phyloP scores from a whole-genome alignment of 2,329 filamentous ascomycete genomes.

The Botrytis galanthina region DNA sequence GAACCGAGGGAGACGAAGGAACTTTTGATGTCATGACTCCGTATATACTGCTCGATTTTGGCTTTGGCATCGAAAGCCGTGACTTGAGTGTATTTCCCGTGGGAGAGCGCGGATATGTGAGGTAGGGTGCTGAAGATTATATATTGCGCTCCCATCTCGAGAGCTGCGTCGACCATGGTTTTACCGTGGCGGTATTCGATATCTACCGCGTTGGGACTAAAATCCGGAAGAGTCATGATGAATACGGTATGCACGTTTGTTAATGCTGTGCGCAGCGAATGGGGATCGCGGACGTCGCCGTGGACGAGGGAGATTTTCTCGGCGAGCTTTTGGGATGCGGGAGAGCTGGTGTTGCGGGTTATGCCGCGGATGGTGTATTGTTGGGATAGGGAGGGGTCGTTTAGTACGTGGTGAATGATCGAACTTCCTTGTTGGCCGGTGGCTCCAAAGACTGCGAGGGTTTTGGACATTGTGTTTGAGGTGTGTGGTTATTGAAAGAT shows the following conservation, averaged over 20 bases:
- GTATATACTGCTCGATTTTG: slow-evolving; percentile 39
- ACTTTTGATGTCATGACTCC: slow-evolving; percentile 42
- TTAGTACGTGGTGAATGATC: slow-evolving; percentile 46
- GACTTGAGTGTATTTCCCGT: slow-evolving; percentile 42
- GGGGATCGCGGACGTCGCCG: slow-evolving; percentile 42
- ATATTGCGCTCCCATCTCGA: not conserved
- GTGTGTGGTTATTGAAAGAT: too few relatives aligned
- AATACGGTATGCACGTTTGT: slow-evolving; percentile 47
- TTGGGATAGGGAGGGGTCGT: slow-evolving; percentile 45
- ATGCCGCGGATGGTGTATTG: slow-evolving; percentile 50
- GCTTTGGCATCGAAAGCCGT: slow-evolving; percentile 38
- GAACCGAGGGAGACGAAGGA: slow-evolving; percentile 46
- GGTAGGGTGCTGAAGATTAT: slow-evolving; percentile 8
- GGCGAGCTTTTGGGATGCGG: slow-evolving; percentile 35
- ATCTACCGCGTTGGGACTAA: slow-evolving; percentile 34
- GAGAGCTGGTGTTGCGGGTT: slow-evolving; percentile 39
- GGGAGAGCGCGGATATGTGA: slow-evolving; percentile 39
- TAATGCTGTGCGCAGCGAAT: slow-evolving; percentile 45
- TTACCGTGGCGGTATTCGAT: slow-evolving; percentile 30
- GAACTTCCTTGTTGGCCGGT: slow-evolving; percentile 53
- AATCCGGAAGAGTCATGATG: slow-evolving; percentile 45
- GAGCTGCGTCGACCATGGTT: not conserved
- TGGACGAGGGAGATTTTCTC: slow-evolving; percentile 40
- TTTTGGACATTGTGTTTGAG: slow-evolving; percentile 29
- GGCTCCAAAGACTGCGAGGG: slow-evolving; percentile 48